Conservation (phyloP, 768 basidiomycete species). For the Lactarius vividus region DNA sequence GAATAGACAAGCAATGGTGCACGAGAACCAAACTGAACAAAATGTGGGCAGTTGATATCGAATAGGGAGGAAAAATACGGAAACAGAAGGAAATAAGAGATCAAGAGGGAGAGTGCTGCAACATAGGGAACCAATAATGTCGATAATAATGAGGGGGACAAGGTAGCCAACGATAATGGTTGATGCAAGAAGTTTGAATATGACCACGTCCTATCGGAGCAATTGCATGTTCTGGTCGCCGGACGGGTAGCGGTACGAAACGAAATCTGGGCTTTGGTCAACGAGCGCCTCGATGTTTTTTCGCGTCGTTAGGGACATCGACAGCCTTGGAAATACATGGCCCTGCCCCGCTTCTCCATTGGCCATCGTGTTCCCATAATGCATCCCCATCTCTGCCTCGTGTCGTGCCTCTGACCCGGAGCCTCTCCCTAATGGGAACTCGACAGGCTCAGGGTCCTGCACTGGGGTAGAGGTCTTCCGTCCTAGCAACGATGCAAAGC, state of each 20-base stretch:
- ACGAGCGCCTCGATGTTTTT: slow-evolving; percentile 77
- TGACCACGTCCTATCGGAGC: slow-evolving; percentile 39
- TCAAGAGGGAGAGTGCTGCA: slow-evolving; percentile 10
- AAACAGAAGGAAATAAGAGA: neutral
- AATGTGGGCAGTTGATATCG: neutral
- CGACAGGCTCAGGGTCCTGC: slow-evolving; percentile 23
- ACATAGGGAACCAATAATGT: slow-evolving; percentile 15
- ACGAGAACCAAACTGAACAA: slow-evolving; percentile 30
- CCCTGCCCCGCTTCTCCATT: slow-evolving; percentile 40
- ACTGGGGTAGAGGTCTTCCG: slow-evolving; percentile 41
- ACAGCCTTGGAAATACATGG: slow-evolving; percentile 48
- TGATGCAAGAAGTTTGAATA: neutral
- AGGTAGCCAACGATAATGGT: neutral
- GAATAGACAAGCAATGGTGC: slow-evolving; percentile 14
- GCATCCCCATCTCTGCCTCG: slow-evolving; percentile 47
- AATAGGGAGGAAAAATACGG: neutral
- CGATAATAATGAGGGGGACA: slow-evolving; percentile 7
- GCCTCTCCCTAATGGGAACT: slow-evolving; percentile 31
- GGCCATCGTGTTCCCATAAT: slow-evolving; percentile 52
- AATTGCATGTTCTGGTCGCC: slow-evolving; percentile 67
- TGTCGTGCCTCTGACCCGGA: slow-evolving; percentile 38
- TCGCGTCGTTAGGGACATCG: slow-evolving; percentile 50
- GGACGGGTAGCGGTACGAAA: slow-evolving; percentile 86
- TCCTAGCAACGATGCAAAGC: slow-evolving; percentile 63
- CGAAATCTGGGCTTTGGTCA: slow-evolving; percentile 81